Evolutionary conservation across 2,329 filamentous ascomycete genomes (phyloP), one percentile per base, ranked within the genome.

Genomic region (Xylariaceae sp.): DNA sequence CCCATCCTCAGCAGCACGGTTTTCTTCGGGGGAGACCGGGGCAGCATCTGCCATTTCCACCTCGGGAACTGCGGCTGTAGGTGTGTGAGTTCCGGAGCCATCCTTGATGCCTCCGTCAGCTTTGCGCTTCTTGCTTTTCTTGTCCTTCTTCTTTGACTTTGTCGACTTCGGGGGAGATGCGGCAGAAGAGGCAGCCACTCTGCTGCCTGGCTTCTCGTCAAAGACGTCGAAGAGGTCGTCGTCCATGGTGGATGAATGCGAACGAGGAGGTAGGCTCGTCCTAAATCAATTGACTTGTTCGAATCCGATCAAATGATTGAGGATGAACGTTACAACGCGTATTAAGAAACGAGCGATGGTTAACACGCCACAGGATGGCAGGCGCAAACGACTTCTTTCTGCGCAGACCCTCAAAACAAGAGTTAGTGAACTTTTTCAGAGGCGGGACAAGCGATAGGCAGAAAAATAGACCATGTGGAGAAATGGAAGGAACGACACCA

Each of bases 221-320:
- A 92, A 90, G 41, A 88, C 84, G 53, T 86, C 81, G 55, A 92
- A 92, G 51, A 92, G 73, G 46, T 88, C 84, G 65, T 88, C 83
- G 81, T 43, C 43, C 40, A 46, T 48, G 35, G 85, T 87, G 39
- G 44, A 59, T 33, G 27, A n/a, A n/a, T n/a, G n/a, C n/a, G n/a
- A n/a, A n/a, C 26, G 23, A 41, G 23, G 19, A 14, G 24, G 21
- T n/a, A n/a, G n/a, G n/a, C n/a, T n/a, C n/a, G n/a, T n/a, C n/a
- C n/a, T n/a, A n/a, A n/a, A n/a, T n/a, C n/a, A n/a, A n/a, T n/a
- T n/a, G n/a, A n/a, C n/a, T n/a, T n/a, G n/a, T n/a, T n/a, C n/a
- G n/a, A n/a, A n/a, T n/a, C n/a, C n/a, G n/a, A n/a, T n/a, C n/a
- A n/a, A n/a, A n/a, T n/a, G n/a, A n/a, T n/a, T n/a, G n/a, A n/a